phyloP scores from a whole-genome alignment of 164 flowering plant genomes.

The Magnolia changhungtana region DNA sequence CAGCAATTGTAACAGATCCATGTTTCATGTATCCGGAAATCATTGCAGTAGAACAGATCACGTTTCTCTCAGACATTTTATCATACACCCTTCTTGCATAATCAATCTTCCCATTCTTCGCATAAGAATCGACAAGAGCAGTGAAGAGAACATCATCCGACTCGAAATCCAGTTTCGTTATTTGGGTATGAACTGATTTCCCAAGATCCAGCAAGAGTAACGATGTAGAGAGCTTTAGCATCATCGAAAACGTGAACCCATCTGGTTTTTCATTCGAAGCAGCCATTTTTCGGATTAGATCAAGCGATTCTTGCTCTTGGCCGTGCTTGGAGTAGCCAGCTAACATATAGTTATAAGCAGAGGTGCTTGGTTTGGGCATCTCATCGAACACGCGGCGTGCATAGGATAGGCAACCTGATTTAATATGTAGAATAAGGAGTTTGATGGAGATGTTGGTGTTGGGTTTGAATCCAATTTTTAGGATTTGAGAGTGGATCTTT shows the following conservation, averaged over 20 bases:
- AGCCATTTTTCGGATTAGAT: constrained; percentile 39
- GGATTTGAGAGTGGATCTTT: constrained; percentile 61
- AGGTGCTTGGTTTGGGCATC: constrained; percentile 54
- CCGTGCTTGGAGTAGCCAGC: constrained; percentile 61
- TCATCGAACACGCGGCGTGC: constrained; percentile 72
- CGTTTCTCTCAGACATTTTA: constrained; percentile 52
- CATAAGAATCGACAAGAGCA: constrained; percentile 66
- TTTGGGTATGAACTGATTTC: constrained; percentile 61
- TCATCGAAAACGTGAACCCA: constrained; percentile 71
- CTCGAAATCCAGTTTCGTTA: constrained; percentile 44
- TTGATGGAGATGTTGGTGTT: constrained; percentile 66
- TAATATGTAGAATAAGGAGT: constrained; percentile 60
- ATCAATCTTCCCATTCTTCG: constrained; percentile 55
- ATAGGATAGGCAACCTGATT: constrained; percentile 38
- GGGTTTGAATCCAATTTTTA: constrained; percentile 64
- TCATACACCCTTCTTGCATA: constrained; percentile 76
- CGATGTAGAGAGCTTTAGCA: constrained; percentile 60
- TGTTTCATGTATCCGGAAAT: constrained; percentile 74
- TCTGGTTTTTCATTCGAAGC: constrained; percentile 54
- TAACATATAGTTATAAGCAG: constrained; percentile 81
- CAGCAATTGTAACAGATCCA: constrained; percentile 61
- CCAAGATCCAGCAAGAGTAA: constrained; percentile 24
- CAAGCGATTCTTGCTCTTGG: constrained; percentile 33
- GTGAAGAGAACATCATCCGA: constrained; percentile 69
- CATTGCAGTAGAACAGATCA: constrained; percentile 78